Base-by-base conservation (phyloP, 768 basidiomycete genomes). In the Calocybe gangraenosa region DNA sequence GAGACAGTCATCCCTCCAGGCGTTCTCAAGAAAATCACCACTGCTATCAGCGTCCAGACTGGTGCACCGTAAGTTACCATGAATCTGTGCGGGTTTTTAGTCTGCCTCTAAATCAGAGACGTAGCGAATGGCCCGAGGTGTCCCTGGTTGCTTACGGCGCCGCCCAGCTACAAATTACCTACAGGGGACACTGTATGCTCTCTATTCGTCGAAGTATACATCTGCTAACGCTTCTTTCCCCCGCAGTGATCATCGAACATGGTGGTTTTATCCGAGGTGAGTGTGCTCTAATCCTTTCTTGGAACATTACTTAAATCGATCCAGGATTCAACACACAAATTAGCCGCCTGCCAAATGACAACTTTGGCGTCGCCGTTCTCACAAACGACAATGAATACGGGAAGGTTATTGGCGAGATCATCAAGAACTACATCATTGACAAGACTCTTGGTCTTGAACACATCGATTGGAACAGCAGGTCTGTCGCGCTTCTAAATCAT, bases 91-190 rank as follows among this genome's bases (percentile, higher is more conserved):
- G n/a, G n/a, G n/a, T 11, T 11, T 37, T 3, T 14, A 10, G 3
- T 18, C 1, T 39, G 21, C 19, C 42, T 22, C 45, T 37, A 35
- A 39, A 20, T 3, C 25, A 8, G 11, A 23, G 21, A 31, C n/a
- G 21, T 20, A 56, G 54, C 18, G 21, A 35, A 5, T 52, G 41
- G 42, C 60, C 58, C 2, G 57, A 61, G 37, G 44, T 58, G 11
- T 61, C 61, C 6, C 52, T 57, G 17, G 31, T 37, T n/a, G 59
- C 58, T 9, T 63, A 61, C 31, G 60, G 62, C 13, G 58, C 52
- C 9, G 62, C 46, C 2, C 58, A 60, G 35, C 28, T 38, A 25
- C 53, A 51, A 3, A 51, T 40, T 14, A 55, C 60, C 4, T 63
- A 63, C 41, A 47, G 62, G 20, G 62, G 62, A 7, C 55, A 53